Base-by-base conservation (phyloP, 192 early-diverging fungal genomes). In the Dissophora ornata region DNA sequence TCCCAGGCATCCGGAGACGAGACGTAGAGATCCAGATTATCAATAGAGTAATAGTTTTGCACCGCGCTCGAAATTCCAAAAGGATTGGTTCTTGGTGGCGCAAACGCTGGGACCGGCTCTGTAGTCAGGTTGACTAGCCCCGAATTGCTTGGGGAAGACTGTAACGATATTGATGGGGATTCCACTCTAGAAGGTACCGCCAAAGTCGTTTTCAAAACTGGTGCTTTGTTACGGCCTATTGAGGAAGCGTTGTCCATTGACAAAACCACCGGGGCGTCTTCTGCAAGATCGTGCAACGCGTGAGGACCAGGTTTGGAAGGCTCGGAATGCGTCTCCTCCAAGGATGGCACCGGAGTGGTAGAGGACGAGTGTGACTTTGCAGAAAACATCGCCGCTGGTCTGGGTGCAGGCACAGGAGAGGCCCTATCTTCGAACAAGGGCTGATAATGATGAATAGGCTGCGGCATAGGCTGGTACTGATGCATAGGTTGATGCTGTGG, bases 1-100 rank as follows among this genome's bases (percentile, higher is more conserved):
- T 77, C 73, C 53, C 64, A 77, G 5, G 73, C 73, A 42, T 67
- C 58, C 4, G 73, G 73, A 45, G 73, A 49, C 11, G 65, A 77
- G 0, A 49, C 55, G 26, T 62, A 77, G 6, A 77, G 47, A 0
- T 45, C 53, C 9, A 28, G 12, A 51, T 67, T 57, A 15, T 62
- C 50, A 22, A 67, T 46, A 22, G 47, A 36, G 21, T 48, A 29
- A 11, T 25, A 22, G 47, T 36, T 50, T 2, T 41, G 28, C 6
- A 28, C 22, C 2, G 33, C 24, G 21, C 2, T 46, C 36, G 21
- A 15, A 16, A 30, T 16, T 22, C 12, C 46, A n/a, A n/a, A n/a
- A n/a, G n/a, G n/a, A n/a, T n/a, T n/a, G n/a, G n/a, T n/a, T n/a
- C n/a, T n/a, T n/a, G n/a, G n/a, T n/a, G n/a, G n/a, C n/a, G n/a